Base-by-base conservation (phyloP, 495 filamentous ascomycete species). In the Daldinia concentrica region DNA sequence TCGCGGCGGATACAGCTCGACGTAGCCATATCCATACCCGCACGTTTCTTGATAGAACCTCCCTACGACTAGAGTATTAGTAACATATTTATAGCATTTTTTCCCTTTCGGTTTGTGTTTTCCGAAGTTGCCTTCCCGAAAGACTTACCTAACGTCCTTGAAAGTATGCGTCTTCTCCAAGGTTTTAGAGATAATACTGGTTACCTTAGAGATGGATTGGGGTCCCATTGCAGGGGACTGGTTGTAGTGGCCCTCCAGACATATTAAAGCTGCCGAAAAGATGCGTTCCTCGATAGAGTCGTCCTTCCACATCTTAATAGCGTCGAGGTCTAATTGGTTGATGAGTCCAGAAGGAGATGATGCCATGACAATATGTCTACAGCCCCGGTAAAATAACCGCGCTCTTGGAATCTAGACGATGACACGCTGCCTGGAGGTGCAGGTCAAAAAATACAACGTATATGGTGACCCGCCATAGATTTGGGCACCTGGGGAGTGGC, bases 11-110 rank as follows among this genome's bases (percentile, higher is more conserved):
- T 56, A 78, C 72, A 51, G 76, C 63, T 34, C 76, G 74, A 24
- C 76, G 73, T 66, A 94, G 83, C 75, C 89, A 90, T 68, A 90
- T 86, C 91, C 91, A 94, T 58, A 92, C 86, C 59, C 90, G 87
- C 36, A 88, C 79, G 59, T 86, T 87, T 51, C 80, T 75, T 56
- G 87, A 76, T 75, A 92, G 78, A 75, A 81, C 73, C 81, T 91
- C 78, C 80, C 85, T 84, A 79, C 77, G 45, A 82, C 74, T 59
- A 77, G 80, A 29, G 11, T 26, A 26, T 70, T 36, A 55, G 43
- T 55, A 59, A 36, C 51, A 73, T 55, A 72, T 80, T 76, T 80
- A 78, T 32, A 48, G 9, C 3, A 22, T 32, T 8, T 11, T 9
- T 9, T 9, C 5, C 17, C 2, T 4, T 29, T 52, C 8, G 3